phyloP scores from a whole-genome alignment of 2,329 filamentous ascomycete genomes.

The Helicocarpus griseus region DNA sequence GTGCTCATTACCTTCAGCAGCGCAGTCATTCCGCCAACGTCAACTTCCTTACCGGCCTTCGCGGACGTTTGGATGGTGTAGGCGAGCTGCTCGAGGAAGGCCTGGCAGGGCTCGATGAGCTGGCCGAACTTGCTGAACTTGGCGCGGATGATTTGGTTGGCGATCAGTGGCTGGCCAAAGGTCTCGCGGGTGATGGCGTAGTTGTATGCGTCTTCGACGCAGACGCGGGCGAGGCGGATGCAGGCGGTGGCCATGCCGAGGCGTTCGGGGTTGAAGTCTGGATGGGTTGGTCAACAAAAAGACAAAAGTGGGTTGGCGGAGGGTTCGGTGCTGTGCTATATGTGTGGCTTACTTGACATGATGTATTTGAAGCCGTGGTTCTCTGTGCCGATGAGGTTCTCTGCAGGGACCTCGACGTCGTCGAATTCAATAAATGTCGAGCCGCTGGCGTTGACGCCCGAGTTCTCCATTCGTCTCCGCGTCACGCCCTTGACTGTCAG shows the following conservation, averaged over 20 bases:
- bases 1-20: conserved; percentile 45
- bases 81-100: conserved; percentile 53
- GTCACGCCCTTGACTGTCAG: conserved; percentile 42
- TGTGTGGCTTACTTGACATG: conserved; percentile 51
- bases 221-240: conserved; percentile 53
- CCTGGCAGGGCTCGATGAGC: conserved; percentile 52
- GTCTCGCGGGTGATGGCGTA: conserved; percentile 57
- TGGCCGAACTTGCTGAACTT: conserved; percentile 52
- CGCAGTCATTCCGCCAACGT: conserved; percentile 44
- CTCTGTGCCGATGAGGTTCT: conserved; percentile 60
- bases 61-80: conserved; percentile 42
- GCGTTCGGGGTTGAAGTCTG: conserved; percentile 66
- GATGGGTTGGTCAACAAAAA: conserved; percentile 31
- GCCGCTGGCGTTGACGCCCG: conserved; percentile 57
- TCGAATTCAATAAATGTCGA: conserved; percentile 60
- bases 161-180: conserved; percentile 49
- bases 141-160: conserved; percentile 49
- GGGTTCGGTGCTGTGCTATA: background rate
- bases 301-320: background rate
- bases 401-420: conserved; percentile 59
- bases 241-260: conserved; percentile 55
- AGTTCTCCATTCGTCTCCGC: conserved; percentile 50
- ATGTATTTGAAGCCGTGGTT: conserved; percentile 63
- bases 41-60: conserved; percentile 29
- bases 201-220: conserved; percentile 50